phyloP scores from a whole-genome alignment of 495 filamentous ascomycete genomes.

The Penicillium argentinense region DNA sequence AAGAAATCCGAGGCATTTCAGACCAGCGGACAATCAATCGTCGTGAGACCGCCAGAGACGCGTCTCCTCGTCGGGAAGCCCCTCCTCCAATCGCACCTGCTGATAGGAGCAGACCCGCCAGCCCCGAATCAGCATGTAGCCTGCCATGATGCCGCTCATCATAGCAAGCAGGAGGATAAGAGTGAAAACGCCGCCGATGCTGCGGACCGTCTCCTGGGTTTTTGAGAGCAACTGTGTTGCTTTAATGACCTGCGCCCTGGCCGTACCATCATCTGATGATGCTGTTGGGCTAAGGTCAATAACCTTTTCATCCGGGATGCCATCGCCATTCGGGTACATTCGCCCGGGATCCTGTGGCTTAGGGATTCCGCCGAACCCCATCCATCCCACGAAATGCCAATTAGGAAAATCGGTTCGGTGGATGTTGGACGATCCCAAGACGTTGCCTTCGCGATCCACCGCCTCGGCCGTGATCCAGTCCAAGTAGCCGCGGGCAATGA shows the following conservation, averaged over 20 bases:
- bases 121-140: conserved; percentile 25
- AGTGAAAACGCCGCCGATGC: conserved; percentile 21
- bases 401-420: conserved; percentile 20
- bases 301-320: background rate
- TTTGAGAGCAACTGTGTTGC: conserved; percentile 17
- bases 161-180: conserved; percentile 22
- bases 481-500: conserved; percentile 31
- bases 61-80: conserved; percentile 13
- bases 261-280: conserved; percentile 3
- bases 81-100: conserved; percentile 12
- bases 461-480: conserved; percentile 52
- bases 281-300: background rate
- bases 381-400: conserved; percentile 21
- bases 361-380: conserved; percentile 7
- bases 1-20: background rate
- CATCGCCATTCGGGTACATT: conserved; percentile 1
- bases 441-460: conserved; percentile 19
- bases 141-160: conserved; percentile 19
- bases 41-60: conserved; percentile 10
- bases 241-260: conserved; percentile 20
- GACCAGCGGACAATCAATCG: conserved; percentile 7
- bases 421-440: conserved; percentile 19
- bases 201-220: conserved; percentile 21
- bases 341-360: conserved; percentile 19
- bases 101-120: conserved; percentile 31